Evolutionary conservation across 306 rosid genomes (phyloP).

Genomic region (Lathyrus aphaca): DNA sequence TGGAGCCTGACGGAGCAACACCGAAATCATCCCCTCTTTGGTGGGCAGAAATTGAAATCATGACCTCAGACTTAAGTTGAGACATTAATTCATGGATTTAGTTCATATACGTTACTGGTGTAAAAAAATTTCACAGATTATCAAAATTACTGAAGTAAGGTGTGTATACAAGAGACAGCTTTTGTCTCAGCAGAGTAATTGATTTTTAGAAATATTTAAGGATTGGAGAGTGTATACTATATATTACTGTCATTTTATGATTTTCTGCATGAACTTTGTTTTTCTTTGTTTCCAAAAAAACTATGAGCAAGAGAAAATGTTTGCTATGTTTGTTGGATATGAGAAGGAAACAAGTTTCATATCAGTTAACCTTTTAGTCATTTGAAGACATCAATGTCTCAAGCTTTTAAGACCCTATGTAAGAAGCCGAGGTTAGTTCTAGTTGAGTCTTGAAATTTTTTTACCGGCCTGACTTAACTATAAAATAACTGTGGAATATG

Average conservation of each 20-base stretch:
- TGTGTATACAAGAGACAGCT: constrained; percentile 23
- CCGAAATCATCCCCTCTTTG: constrained; percentile 88
- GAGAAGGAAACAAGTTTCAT: too few species aligned
- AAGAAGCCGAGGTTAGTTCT: too few species aligned
- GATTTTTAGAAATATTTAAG: constrained; percentile 29
- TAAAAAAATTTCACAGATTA: not conserved
- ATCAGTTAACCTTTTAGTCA: too few species aligned
- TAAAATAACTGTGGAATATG: too few species aligned
- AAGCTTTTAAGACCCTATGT: too few species aligned
- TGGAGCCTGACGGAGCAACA: constrained; percentile 77
- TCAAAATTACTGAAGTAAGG: not conserved
- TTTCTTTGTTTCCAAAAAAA: too few species aligned
- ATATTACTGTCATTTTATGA: not conserved
- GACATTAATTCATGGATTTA: constrained; percentile 25
- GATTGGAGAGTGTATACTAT: not conserved
- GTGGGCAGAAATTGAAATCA: constrained; percentile 97
- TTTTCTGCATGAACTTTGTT: constrained; percentile 11
- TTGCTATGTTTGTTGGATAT: too few species aligned
- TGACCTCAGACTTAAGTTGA: constrained; percentile 60
- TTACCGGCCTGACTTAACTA: too few species aligned
- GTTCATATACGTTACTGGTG: not conserved
- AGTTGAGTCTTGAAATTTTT: too few species aligned
- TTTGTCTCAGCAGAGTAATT: constrained; percentile 18
- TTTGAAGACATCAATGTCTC: too few species aligned
- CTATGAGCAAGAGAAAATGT: too few species aligned